Evolutionary conservation across 208 protist genomes (phyloP).

Genomic region (Crithidia expoeki): DNA sequence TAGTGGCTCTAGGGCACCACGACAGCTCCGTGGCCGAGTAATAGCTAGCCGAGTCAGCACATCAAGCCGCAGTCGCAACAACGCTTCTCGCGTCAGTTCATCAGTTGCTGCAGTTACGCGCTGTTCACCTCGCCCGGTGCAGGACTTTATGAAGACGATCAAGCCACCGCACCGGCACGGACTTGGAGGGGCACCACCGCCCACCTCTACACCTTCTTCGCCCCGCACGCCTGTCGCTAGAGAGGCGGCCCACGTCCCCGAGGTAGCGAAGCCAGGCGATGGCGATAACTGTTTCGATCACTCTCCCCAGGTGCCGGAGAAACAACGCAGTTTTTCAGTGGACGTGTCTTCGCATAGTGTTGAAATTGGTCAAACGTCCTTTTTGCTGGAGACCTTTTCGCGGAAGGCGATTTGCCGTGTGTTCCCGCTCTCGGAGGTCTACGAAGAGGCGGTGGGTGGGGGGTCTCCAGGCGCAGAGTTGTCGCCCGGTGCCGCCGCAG

Average conservation of each 20-base stretch:
- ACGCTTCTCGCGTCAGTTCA: not conserved
- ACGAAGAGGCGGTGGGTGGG: not conserved
- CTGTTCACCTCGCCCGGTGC: not conserved
- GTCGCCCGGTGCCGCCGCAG: slow-evolving; percentile 30
- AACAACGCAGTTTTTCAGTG: too few relatives aligned
- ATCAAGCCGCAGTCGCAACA: not conserved
- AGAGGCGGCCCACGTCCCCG: not conserved
- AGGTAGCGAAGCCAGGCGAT: not conserved
- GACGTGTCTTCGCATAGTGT: not conserved
- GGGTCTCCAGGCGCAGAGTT: not conserved
- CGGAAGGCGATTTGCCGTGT: not conserved
- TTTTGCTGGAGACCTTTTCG: not conserved
- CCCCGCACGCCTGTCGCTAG: not conserved
- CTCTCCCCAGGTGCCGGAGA: not conserved
- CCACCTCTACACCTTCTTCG: not conserved
- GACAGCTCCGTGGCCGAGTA: slow-evolving; percentile 17
- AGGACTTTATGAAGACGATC: slow-evolving; percentile 27
- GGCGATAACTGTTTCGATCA: not conserved
- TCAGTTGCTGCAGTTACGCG: not conserved
- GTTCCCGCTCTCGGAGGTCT: not conserved
- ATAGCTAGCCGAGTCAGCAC: slow-evolving; percentile 14
- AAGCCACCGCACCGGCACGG: slow-evolving; percentile 29
- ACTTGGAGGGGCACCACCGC: not conserved
- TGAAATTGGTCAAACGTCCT: too few relatives aligned
- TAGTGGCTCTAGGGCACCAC: slow-evolving; percentile 2